These are phyloP conservation scores for Rhodamnia argentea DNA, from an alignment of 345 rosid species.

Conservation along the genomic window DNA sequence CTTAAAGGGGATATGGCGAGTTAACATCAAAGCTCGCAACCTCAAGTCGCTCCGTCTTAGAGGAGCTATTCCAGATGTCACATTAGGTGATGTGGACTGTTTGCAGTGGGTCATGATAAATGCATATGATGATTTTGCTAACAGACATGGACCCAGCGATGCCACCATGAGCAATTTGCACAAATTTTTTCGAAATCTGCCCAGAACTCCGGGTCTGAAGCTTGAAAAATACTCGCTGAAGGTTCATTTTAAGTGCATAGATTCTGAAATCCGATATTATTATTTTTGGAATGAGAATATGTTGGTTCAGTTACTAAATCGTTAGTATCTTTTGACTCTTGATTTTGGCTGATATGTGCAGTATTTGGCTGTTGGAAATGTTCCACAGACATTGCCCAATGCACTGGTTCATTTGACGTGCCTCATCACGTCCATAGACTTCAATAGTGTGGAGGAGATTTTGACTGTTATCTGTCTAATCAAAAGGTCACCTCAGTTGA, in stretches of 20 bases:
- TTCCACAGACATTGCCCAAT: constrained; percentile 32
- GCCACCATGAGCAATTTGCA: too few species aligned
- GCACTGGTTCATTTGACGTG: constrained; percentile 39
- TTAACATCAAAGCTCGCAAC: constrained; percentile 41
- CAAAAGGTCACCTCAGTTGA: constrained; percentile 44
- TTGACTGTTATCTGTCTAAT: constrained; percentile 40
- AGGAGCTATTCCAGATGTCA: constrained; percentile 34
- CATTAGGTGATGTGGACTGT: too few species aligned
- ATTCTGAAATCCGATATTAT: too few species aligned
- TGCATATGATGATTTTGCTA: too few species aligned
- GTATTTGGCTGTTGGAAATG: constrained; percentile 45
- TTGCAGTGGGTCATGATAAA: too few species aligned
- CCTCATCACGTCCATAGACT: constrained; percentile 42
- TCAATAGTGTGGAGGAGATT: constrained; percentile 42
- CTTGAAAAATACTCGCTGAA: too few species aligned
- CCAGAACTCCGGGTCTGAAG: too few species aligned
- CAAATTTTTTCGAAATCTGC: too few species aligned
- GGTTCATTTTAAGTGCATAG: too few species aligned
- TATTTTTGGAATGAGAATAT: too few species aligned
- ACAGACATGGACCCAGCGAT: too few species aligned
- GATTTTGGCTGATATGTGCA: constrained; percentile 12
- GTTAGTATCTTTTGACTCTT: background rate
- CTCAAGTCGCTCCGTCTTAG: constrained; percentile 46
- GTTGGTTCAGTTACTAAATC: too few species aligned
- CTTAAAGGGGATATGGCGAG: constrained; percentile 29